These are phyloP conservation scores for Globisporangium heterothallicum DNA, from an alignment of 352 stramenopile genomes.

Conservation along the genomic window DNA sequence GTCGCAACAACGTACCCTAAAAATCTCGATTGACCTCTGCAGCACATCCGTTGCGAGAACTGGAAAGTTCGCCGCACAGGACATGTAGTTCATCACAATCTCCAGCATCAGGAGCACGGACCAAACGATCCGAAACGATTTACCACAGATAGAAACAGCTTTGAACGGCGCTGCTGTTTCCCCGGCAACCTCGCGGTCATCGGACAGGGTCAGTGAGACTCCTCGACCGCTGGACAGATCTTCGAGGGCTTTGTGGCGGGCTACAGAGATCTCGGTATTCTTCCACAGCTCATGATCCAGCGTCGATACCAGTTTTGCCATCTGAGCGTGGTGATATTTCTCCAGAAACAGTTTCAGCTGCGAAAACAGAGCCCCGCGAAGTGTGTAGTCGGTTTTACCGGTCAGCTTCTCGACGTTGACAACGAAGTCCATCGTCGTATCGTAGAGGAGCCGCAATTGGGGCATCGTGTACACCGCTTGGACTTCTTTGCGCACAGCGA, in stretches of 20 bases:
- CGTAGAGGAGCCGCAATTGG: slow-evolving; percentile 93
- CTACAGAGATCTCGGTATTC: slow-evolving; percentile 89
- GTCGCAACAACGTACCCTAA: slow-evolving; percentile 43
- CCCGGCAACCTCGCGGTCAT: slow-evolving; percentile 57
- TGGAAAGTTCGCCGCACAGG: slow-evolving; percentile 90
- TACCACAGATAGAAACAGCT: slow-evolving; percentile 87
- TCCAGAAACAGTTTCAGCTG: slow-evolving; percentile 95
- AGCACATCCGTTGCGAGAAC: slow-evolving; percentile 93
- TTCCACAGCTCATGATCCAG: slow-evolving; percentile 95
- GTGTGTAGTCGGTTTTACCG: slow-evolving; percentile 88
- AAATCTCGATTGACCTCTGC: slow-evolving; percentile 90
- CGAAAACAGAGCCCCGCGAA: slow-evolving; percentile 90
- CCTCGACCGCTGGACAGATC: slow-evolving; percentile 90
- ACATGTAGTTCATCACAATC: slow-evolving; percentile 95
- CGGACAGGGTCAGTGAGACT: slow-evolving; percentile 63
- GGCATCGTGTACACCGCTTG: slow-evolving; percentile 86
- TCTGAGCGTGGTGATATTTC: slow-evolving; percentile 90
- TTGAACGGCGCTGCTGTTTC: slow-evolving; percentile 70
- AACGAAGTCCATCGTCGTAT: slow-evolving; percentile 91
- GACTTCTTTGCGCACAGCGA: slow-evolving; percentile 84
- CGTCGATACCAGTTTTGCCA: slow-evolving; percentile 90
- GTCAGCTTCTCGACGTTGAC: slow-evolving; percentile 89
- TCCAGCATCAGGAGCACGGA: slow-evolving; percentile 93
- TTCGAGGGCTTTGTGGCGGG: slow-evolving; percentile 86
- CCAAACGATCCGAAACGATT: slow-evolving; percentile 94